These are phyloP conservation scores for Elymus sibiricus DNA, from an alignment of 176 grass and related monocot species.

Conservation along the genomic window DNA sequence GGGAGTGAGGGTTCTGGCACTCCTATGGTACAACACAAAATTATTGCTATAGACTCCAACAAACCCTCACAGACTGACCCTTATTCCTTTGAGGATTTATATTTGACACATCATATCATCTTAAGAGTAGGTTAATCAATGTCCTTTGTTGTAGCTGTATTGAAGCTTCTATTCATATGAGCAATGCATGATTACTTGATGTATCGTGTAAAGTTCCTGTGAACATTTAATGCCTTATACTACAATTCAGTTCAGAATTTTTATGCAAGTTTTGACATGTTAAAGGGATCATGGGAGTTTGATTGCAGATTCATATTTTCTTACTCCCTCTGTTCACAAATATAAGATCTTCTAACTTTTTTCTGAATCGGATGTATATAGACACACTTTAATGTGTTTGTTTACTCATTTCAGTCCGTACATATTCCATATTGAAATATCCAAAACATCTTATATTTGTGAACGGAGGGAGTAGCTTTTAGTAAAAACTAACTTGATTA, in stretches of 20 bases:
- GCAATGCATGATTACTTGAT: not conserved
- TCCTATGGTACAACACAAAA: not conserved
- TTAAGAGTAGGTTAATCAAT: slow-evolving; percentile 10
- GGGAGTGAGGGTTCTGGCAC: not conserved
- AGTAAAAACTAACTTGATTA: slow-evolving; percentile 20
- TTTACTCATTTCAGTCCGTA: too few relatives aligned
- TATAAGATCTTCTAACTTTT: too few relatives aligned
- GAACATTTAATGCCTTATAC: slow-evolving; percentile 9
- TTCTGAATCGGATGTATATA: too few relatives aligned
- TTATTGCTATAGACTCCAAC: not conserved
- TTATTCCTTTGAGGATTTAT: slow-evolving; percentile 4
- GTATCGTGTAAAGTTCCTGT: not conserved
- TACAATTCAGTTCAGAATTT: not conserved
- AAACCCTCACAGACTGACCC: not conserved
- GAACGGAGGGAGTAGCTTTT: not conserved
- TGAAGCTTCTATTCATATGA: slow-evolving; percentile 10
- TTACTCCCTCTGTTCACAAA: not conserved
- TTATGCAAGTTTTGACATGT: slow-evolving; percentile 20
- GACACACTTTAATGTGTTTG: too few relatives aligned
- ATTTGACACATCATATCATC: not conserved
- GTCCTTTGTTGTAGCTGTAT: not conserved
- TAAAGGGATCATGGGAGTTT: not conserved
- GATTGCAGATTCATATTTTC: not conserved
- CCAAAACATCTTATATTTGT: too few relatives aligned
- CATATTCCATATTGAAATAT: too few relatives aligned